Percentiles rank a stretch among this genome's conserved stretches.
Conservation (phyloP, 164 flowering plant species). For the Magnolia kwangsiensis region DNA sequence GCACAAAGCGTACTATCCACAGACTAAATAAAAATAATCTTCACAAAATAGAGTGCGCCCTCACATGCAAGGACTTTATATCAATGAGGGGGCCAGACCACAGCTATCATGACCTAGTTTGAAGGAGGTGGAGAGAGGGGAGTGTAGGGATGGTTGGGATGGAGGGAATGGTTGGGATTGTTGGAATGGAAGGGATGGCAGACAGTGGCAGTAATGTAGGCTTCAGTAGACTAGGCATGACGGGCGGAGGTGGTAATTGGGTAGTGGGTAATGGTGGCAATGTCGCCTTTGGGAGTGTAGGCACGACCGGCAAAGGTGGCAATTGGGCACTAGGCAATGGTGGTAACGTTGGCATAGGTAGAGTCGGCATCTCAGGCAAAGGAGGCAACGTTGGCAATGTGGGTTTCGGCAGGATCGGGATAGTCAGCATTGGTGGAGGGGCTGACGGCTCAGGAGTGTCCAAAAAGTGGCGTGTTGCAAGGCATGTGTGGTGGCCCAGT, state of each 20-base stretch:
- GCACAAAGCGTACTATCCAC: not conserved
- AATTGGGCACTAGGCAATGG: not conserved
- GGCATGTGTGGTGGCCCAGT: not conserved
- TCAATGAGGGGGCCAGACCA: not conserved
- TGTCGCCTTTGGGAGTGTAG: not conserved
- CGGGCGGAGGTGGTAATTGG: not conserved
- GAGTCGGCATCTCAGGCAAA: not conserved
- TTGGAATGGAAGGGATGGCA: not conserved
- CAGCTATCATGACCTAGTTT: not conserved
- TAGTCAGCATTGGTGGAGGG: not conserved
- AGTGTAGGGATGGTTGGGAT: not conserved
- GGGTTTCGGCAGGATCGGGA: not conserved
- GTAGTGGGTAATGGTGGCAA: not conserved
- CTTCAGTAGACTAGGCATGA: not conserved
- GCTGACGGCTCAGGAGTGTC: not conserved
- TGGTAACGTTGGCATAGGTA: not conserved
- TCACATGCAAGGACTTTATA: not conserved
- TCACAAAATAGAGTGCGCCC: not conserved
- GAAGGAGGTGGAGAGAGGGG: not conserved
- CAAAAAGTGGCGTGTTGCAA: not conserved
- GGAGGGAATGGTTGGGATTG: not conserved
- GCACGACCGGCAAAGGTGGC: not conserved
- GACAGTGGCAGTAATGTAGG: not conserved
- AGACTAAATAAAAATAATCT: not conserved
- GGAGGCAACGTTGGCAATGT: not conserved